Evolutionary conservation across 148 eudicot species (phyloP).

Genomic region (Rhododendron williamsianum): DNA sequence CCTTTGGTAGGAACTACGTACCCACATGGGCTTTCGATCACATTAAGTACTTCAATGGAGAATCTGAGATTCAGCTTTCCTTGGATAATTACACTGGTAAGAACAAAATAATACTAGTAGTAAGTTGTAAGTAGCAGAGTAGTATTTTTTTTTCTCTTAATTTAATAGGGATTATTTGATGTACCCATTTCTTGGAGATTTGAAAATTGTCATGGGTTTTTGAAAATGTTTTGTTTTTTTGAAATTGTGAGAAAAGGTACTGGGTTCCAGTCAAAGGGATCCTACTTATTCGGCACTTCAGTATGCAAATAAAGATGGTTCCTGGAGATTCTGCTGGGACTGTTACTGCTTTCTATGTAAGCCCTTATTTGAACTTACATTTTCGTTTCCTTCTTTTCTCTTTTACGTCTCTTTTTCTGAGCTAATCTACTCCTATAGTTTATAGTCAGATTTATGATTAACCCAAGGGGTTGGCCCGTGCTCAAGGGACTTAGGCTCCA

Average conservation of each 20-base stretch:
- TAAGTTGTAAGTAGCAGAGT: too few relatives aligned
- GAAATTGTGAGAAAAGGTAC: constrained; percentile 10
- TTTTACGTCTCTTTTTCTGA: neutral
- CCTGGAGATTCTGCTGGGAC: constrained; percentile 29
- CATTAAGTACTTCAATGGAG: constrained; percentile 68
- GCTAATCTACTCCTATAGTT: neutral
- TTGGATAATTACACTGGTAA: constrained; percentile 69
- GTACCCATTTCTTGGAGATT: neutral
- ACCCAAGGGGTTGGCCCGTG: neutral
- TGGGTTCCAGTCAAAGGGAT: constrained; percentile 28
- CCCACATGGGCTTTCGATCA: constrained; percentile 89
- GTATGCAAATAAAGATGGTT: constrained; percentile 27
- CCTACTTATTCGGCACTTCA: constrained; percentile 24
- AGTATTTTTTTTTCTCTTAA: neutral
- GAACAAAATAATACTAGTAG: neutral
- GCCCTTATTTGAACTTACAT: neutral
- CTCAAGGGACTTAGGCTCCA: too few relatives aligned
- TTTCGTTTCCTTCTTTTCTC: neutral
- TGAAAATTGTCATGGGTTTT: neutral
- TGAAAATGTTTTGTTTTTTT: neutral
- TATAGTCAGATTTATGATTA: neutral
- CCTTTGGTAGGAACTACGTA: constrained; percentile 59
- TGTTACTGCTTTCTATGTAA: constrained; percentile 26
- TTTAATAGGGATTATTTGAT: neutral
- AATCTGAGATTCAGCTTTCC: constrained; percentile 52